phyloP scores from a whole-genome alignment of 1,139 yeast genomes.

The Hyphopichia fennica region DNA sequence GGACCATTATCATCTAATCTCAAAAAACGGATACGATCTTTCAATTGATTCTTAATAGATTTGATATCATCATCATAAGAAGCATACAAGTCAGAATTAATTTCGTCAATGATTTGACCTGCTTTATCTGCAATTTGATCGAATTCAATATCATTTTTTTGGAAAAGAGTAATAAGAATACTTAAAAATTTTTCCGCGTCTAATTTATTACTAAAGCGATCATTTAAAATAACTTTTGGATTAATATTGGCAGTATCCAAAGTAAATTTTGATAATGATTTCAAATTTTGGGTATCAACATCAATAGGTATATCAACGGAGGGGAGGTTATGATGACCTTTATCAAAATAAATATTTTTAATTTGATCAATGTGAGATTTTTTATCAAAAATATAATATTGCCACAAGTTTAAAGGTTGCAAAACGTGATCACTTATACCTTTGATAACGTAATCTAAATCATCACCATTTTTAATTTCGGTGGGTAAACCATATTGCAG shows the following conservation, averaged over 20 bases:
- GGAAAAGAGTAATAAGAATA: constrained; percentile 33
- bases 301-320: constrained; percentile 32
- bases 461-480: constrained; percentile 46
- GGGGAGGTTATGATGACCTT: constrained; percentile 17
- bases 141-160: constrained; percentile 27
- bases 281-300: constrained; percentile 33
- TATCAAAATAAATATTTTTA: constrained; percentile 40
- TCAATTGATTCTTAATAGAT: constrained; percentile 65
- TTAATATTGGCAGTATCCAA: constrained; percentile 36
- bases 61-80: constrained; percentile 72
- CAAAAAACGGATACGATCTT: constrained; percentile 71
- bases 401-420: constrained; percentile 75
- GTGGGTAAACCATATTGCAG: constrained; percentile 61
- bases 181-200: constrained; percentile 52
- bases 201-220: constrained; percentile 55
- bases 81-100: constrained; percentile 72
- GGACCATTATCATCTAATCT: constrained; percentile 84
- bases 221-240: constrained; percentile 22
- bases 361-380: constrained; percentile 30
- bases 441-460: constrained; percentile 58
- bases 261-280: constrained; percentile 53
- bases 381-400: constrained; percentile 74
- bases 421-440: constrained; percentile 71
- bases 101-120: constrained; percentile 63
- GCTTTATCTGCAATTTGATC: constrained; percentile 44